Base-by-base conservation (phyloP, 306 rosid genomes). In the Medicago ruthenica region DNA sequence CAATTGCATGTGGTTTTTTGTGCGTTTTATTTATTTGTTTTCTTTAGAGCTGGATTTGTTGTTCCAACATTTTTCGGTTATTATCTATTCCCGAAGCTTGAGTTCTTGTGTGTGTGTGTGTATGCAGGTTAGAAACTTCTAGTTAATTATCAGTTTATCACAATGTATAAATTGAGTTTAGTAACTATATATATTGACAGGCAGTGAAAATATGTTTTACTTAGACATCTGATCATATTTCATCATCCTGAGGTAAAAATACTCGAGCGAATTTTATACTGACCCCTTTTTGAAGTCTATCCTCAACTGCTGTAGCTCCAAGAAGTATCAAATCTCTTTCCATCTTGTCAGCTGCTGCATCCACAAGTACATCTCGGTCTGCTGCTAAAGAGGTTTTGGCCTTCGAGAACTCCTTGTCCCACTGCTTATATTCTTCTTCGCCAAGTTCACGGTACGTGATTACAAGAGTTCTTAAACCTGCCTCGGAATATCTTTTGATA, bases 221-320 rank as follows among this genome's bases (percentile, higher is more conserved):
- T 58, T 58, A 58, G 37, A 10, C 4, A 12, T 27, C 6, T 18
- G 27, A n/a, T 59, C 20, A 31, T n/a, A 59, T 37, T 73, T 60
- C 68, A 45, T 75, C 24, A 44, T 37, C 34, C n/a, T 3, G 9
- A 36, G 15, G 15, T 67, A 11, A 63, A 34, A 59, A 47, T 53
- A 53, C 47, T 34, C 63, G 12, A 15, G 37, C 9, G 67, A 77
- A 27, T 2, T 70, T 70, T 12, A 63, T 67, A 80, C 80, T 31
- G 65, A 93, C 98, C 88, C 98, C 98, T 36, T 83, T 87, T 83
- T 93, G 98, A 63, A 90, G 89, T 80, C 87, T 89, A 80, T 91
- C 98, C 86, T 93, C 97, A 51, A 93, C 97, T 17, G 97, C 97
- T 9, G 98, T 89, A 73, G 94, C 93, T 51, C 98, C 98, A 55